Evolutionary conservation across 495 filamentous ascomycete species (phyloP).

Genomic region (Penicillium odoratum): DNA sequence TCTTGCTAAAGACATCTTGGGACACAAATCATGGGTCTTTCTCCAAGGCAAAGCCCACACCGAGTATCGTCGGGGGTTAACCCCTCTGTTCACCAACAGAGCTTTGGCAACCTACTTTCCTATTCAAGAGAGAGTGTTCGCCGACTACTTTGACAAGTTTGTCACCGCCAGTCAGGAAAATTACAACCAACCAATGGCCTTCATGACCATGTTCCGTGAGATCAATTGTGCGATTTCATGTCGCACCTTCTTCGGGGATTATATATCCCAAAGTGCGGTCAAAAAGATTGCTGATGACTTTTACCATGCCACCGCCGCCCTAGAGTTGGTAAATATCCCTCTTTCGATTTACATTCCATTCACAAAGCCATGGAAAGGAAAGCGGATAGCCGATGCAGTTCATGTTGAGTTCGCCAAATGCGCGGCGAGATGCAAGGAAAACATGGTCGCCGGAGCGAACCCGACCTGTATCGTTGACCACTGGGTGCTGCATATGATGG

Average conservation of each 20-base stretch:
- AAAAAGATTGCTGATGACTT: slow-evolving; percentile 96
- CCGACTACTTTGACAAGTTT: slow-evolving; percentile 76
- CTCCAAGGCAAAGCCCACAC: slow-evolving; percentile 85
- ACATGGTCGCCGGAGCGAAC: slow-evolving; percentile 80
- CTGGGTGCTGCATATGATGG: slow-evolving; percentile 81
- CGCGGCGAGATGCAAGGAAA: slow-evolving; percentile 80
- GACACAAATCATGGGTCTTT: slow-evolving; percentile 89
- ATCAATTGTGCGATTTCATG: slow-evolving; percentile 89
- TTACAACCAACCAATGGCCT: slow-evolving; percentile 64
- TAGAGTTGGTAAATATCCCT: slow-evolving; percentile 95
- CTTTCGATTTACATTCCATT: slow-evolving; percentile 80
- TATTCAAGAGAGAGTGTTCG: slow-evolving; percentile 81
- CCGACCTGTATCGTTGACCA: slow-evolving; percentile 86
- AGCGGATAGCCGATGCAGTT: slow-evolving; percentile 83
- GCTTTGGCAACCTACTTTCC: slow-evolving; percentile 84
- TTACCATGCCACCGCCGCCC: slow-evolving; percentile 86
- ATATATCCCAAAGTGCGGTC: slow-evolving; percentile 54
- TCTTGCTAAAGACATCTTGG: slow-evolving; percentile 83
- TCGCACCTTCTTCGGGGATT: slow-evolving; percentile 52
- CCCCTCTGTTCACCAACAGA: slow-evolving; percentile 84
- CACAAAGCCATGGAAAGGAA: slow-evolving; percentile 90
- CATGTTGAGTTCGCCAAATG: slow-evolving; percentile 82
- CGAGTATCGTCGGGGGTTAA: slow-evolving; percentile 89
- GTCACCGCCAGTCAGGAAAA: slow-evolving; percentile 62
- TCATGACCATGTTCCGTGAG: slow-evolving; percentile 86